Evolutionary conservation across 2,329 filamentous ascomycete genomes (phyloP), one percentile per base, ranked within the genome.

Genomic region (Aspergillus neoniger): DNA sequence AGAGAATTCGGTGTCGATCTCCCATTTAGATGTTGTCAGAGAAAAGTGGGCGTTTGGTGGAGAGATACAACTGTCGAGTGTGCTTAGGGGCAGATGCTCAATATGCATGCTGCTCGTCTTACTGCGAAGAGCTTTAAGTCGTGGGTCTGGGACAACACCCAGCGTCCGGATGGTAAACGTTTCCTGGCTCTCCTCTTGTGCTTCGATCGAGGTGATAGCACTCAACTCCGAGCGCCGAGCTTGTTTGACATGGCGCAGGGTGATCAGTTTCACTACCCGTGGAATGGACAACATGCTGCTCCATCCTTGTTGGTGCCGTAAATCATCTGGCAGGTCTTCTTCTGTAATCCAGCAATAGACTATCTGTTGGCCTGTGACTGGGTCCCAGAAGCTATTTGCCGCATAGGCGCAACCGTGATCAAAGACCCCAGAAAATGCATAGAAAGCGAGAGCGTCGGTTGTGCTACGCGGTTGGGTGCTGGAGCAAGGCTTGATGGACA

Each of bases 271-370:
- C 0, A 83, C 60, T 19, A 78, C 77, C 15, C 81, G 71, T 0
- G 81, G 81, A 5, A 83, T 61, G 1, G 81, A 81, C 8, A 83
- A 70, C 58, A 79, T 67, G 1, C 82, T 81, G 19, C 79, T 83
- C 81, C 82, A 84, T 10, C 79, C 80, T 64, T 83, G 80, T 0
- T 70, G 66, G 58, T 79, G 73, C 3, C 80, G 77, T 14, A 77
- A 63, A 2, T 70, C 63, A 58, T 82, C 72, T 0, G 80, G 75
- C 3, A 84, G 63, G 55, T 83, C 80, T 12, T 85, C 82, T 63
- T 85, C 82, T 1, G 76, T 79, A 38, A 85, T 72, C 82, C 82
- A 84, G 3, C 81, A 81, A 69, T 77, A 83, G 1, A 80, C 73
- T 4, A 84, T 73, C 10, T 77, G 73, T 43, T 73, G 72, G 0